Evolutionary conservation across 192 early-diverging fungal species (phyloP).

Genomic region (Entomortierella lignicola): DNA sequence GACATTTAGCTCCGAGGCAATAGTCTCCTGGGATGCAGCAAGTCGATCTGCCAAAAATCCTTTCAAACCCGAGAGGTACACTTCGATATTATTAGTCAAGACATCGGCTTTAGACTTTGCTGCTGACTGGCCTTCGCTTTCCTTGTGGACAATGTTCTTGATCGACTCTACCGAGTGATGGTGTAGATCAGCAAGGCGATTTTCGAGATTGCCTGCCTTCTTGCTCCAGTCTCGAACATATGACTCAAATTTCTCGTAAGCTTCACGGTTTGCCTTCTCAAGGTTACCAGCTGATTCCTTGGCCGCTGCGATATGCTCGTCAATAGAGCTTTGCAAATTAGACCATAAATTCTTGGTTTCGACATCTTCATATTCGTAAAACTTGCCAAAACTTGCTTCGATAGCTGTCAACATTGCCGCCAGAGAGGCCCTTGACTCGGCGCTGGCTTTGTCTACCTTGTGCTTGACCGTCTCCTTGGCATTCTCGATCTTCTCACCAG

Average conservation of each 20-base stretch:
- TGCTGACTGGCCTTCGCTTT: constrained; percentile 12
- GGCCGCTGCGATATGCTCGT: constrained; percentile 35
- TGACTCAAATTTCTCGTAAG: constrained; percentile 37
- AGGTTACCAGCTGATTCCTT: constrained; percentile 25
- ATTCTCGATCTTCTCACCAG: constrained; percentile 7
- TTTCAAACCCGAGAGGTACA: constrained; percentile 26
- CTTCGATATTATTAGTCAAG: constrained; percentile 37
- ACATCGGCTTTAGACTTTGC: constrained; percentile 32
- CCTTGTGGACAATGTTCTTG: constrained; percentile 26
- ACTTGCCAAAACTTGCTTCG: constrained; percentile 28
- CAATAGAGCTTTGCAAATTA: constrained; percentile 38
- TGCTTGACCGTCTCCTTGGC: constrained; percentile 28
- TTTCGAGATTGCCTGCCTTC: constrained; percentile 24
- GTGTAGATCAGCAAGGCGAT: constrained; percentile 13
- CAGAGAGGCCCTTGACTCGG: constrained; percentile 30
- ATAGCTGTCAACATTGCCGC: constrained; percentile 40
- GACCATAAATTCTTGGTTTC: constrained; percentile 47
- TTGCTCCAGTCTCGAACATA: constrained; percentile 40
- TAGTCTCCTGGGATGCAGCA: constrained; percentile 39
- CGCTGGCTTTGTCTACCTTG: constrained; percentile 27
- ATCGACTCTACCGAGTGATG: constrained; percentile 21
- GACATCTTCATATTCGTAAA: constrained; percentile 37
- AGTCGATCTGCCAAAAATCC: constrained; percentile 39
- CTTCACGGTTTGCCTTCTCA: constrained; percentile 37
- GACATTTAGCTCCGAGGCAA: constrained; percentile 26